These are phyloP conservation scores for Lentinula sp. DNA, from an alignment of 768 basidiomycete species.

Conservation along the genomic window DNA sequence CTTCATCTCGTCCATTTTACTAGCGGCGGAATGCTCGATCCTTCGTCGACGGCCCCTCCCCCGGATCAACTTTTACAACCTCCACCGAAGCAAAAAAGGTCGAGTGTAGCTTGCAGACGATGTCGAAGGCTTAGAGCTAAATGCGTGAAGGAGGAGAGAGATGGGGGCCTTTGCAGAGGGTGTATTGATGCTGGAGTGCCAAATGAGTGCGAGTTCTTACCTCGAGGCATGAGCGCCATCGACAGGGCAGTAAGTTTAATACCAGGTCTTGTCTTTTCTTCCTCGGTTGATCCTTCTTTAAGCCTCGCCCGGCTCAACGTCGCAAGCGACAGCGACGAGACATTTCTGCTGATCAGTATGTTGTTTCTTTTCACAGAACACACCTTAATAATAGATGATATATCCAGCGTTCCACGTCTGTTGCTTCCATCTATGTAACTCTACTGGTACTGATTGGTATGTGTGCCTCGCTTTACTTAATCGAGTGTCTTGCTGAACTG, in stretches of 20 bases:
- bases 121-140: slow-evolving; percentile 10
- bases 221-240: slow-evolving; percentile 10
- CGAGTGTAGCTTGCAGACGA: slow-evolving; percentile 10
- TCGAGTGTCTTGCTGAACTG: neutral
- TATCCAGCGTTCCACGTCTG: neutral
- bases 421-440: neutral
- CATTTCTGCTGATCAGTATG: slow-evolving; percentile 7
- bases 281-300: neutral
- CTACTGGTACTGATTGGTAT: neutral
- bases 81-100: slow-evolving; percentile 10
- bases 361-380: neutral
- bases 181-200: slow-evolving; percentile 10
- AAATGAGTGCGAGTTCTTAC: slow-evolving; percentile 9
- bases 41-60: slow-evolving; percentile 6
- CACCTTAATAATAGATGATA: neutral
- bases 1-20: neutral
- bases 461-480: neutral
- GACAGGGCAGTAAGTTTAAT: slow-evolving; percentile 9
- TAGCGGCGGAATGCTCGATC: slow-evolving; percentile 8
- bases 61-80: slow-evolving; percentile 7
- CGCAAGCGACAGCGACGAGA: slow-evolving; percentile 9
- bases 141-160: slow-evolving; percentile 10
- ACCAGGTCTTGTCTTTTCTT: neutral
- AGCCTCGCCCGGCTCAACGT: slow-evolving; percentile 10
- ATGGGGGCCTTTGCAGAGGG: slow-evolving; percentile 6